Conservation (phyloP, 1,284 basidiomycete species). For the Naganishia albida region DNA sequence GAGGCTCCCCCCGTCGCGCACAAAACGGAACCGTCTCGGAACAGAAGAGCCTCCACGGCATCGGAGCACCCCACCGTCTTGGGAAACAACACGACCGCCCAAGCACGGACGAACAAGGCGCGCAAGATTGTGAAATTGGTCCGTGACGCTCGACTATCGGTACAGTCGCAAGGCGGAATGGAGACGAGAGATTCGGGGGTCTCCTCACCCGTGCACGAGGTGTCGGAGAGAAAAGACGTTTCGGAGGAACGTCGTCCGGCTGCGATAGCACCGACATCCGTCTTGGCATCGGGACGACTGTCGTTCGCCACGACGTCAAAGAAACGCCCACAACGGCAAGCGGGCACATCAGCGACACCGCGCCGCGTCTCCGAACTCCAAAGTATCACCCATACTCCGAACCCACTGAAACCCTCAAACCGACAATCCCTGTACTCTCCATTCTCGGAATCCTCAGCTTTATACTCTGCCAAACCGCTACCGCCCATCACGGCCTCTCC, state of each 20-base stretch:
- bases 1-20: too few species aligned
- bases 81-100: conserved; percentile 3
- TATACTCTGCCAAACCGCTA: not conserved
- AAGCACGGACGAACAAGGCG: conserved; percentile 6
- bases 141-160: conserved; percentile 13
- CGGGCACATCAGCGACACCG: not conserved
- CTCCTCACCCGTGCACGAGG: not conserved
- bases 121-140: conserved; percentile 26
- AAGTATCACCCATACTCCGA: not conserved
- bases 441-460: not conserved
- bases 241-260: not conserved
- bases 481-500: conserved; percentile 8
- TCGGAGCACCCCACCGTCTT: not conserved
- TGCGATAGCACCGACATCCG: too few species aligned
- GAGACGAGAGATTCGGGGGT: not conserved
- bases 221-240: too few species aligned
- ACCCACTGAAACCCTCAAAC: not conserved
- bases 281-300: not conserved
- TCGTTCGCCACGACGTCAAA: not conserved
- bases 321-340: not conserved
- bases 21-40: too few species aligned
- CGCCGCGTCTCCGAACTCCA: conserved; percentile 12
- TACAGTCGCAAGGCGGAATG: not conserved
- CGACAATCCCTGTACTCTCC: not conserved
- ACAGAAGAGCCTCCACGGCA: too few species aligned